Base-by-base conservation (phyloP, 495 filamentous ascomycete genomes). In the Acidomyces sp. region DNA sequence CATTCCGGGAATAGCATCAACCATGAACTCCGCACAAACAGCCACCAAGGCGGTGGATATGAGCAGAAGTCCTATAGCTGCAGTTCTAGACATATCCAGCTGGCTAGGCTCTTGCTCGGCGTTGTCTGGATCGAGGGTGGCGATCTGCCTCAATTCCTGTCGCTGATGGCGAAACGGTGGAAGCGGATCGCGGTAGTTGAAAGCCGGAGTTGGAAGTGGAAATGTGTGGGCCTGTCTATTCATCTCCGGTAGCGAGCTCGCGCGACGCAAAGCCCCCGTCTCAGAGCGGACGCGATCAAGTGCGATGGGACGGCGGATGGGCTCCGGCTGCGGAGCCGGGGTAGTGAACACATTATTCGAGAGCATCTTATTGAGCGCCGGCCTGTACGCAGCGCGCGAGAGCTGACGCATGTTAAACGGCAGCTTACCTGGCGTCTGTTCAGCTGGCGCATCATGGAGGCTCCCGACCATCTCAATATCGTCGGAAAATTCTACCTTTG, bases 1-100 rank as follows among this genome's bases (percentile, higher is more conserved):
- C 55, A 94, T 76, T 19, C 64, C 69, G 34, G 81, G 70, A 48
- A 94, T 93, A 32, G 77, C 75, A 43, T 77, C 77, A 16, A 90
- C 82, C 42, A 93, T 70, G 62, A 88, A 90, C 49, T 93, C 84
- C 43, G 86, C 86, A 57, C 86, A 93, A 12, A 82, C 61, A 0
- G 86, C 84, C 0, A 94, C 85, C 1, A 93, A 68, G 4, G 59
- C 80, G 2, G 86, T 93, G 4, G 82, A 80, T 20, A 80, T 51
- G 7, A 92, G 59, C 3, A 94, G 68, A 52, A 88, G 68, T 13
- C 85, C 59, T 2, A 90, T 59, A 5, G 85, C 82, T 0, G 80
- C 70, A 12, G 77, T 78, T 13, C 78, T 78, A 3, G 83, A 86
- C 58, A 92, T 73, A 26, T 69, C 60, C 3, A 68, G 63, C 3